Conservation (phyloP, 805 yeast species). For the Ogataea neopini region DNA sequence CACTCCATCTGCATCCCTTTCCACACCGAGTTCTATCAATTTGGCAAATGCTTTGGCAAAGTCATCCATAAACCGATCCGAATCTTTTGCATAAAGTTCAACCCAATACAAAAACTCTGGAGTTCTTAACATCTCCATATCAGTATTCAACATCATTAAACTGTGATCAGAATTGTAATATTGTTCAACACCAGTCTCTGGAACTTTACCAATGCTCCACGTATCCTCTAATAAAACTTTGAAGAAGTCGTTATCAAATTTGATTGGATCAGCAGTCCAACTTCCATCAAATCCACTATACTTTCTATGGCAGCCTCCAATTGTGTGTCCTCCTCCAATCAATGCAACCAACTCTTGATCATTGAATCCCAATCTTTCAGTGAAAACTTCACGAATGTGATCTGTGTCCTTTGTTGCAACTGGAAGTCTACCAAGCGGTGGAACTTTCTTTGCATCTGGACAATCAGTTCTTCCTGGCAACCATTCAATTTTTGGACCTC, state of each 20-base stretch:
- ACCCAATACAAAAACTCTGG: slow-evolving; percentile 61
- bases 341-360: slow-evolving; percentile 75
- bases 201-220: slow-evolving; percentile 38
- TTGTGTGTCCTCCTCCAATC: slow-evolving; percentile 74
- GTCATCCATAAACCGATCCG: slow-evolving; percentile 58
- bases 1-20: slow-evolving; percentile 35
- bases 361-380: slow-evolving; percentile 59
- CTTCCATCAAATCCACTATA: slow-evolving; percentile 51
- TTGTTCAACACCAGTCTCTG: slow-evolving; percentile 44
- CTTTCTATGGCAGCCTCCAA: slow-evolving; percentile 72
- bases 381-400: slow-evolving; percentile 64
- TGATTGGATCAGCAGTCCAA: slow-evolving; percentile 45
- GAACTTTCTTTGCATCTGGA: slow-evolving; percentile 47
- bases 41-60: slow-evolving; percentile 69
- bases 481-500: slow-evolving; percentile 81
- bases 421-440: slow-evolving; percentile 73
- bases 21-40: slow-evolving; percentile 50
- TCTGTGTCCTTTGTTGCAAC: slow-evolving; percentile 64
- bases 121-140: slow-evolving; percentile 63
- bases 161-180: slow-evolving; percentile 37
- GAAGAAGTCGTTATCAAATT: slow-evolving; percentile 46
- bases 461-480: slow-evolving; percentile 76
- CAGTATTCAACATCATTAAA: slow-evolving; percentile 87
- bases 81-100: slow-evolving; percentile 65
- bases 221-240: slow-evolving; percentile 51